These are phyloP conservation scores for Neurospora crassa DNA, from an alignment of 2,329 filamentous ascomycete species.

Conservation along the genomic window DNA sequence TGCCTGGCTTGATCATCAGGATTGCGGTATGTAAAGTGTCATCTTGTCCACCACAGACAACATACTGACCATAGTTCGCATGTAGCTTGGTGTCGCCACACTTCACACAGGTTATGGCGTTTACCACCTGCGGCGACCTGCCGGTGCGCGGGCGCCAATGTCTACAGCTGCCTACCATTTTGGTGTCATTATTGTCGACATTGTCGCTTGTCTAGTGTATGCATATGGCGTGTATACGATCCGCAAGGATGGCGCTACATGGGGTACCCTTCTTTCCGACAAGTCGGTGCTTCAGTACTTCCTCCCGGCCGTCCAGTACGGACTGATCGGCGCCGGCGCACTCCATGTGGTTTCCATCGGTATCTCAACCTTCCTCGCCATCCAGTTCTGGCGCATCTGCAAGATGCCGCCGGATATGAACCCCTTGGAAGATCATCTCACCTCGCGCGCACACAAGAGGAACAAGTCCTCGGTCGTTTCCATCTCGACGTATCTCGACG, in stretches of 20 bases:
- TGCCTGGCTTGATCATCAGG: constrained; percentile 66
- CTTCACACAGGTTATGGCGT: constrained; percentile 67
- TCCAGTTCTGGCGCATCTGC: constrained; percentile 75
- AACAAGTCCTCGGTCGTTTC: constrained; percentile 53
- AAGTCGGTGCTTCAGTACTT: constrained; percentile 48
- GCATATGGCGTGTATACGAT: constrained; percentile 42
- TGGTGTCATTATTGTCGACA: constrained; percentile 68
- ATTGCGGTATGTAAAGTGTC: constrained; percentile 51
- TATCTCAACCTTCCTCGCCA: constrained; percentile 64
- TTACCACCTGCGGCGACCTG: constrained; percentile 66
- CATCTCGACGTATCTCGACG: constrained; percentile 31
- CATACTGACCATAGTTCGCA: constrained; percentile 13
- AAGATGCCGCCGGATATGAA: constrained; percentile 89
- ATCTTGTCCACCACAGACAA: not conserved
- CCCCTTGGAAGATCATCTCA: constrained; percentile 78
- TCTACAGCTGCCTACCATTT: constrained; percentile 85
- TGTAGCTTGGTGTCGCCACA: constrained; percentile 64
- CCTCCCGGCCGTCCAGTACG: constrained; percentile 58
- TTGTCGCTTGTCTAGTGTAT: constrained; percentile 45
- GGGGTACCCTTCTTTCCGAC: constrained; percentile 59
- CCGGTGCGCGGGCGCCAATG: constrained; percentile 61
- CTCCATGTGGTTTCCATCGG: constrained; percentile 62
- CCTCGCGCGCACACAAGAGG: constrained; percentile 67
- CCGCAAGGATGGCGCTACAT: constrained; percentile 39
- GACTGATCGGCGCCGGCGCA: constrained; percentile 51